A percentile compares a stretch with the other conserved stretches of the same genome.
These are phyloP conservation scores for Yamadazyma aaseri DNA, from an alignment of 1,139 yeast species.

Conservation along the genomic window DNA sequence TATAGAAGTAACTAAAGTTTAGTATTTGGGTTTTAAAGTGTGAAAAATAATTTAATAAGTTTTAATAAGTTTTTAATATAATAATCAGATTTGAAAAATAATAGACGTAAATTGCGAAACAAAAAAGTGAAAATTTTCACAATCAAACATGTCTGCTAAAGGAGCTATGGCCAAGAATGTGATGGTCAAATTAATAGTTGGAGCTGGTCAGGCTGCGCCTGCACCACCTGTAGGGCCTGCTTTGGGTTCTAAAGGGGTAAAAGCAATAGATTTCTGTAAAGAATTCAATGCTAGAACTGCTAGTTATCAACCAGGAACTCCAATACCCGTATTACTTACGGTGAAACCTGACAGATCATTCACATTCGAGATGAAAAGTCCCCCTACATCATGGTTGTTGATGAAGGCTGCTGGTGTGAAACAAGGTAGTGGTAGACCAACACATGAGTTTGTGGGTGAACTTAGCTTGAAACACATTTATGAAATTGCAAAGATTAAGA, in stretches of 20 bases:
- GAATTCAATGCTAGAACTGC: conserved; percentile 98
- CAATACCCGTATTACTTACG: conserved; percentile 81
- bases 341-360: conserved; percentile 93
- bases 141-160: conserved; percentile 27
- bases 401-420: conserved; percentile 80
- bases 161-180: conserved; percentile 33
- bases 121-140: conserved; percentile 9
- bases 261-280: conserved; percentile 97
- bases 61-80: too few species aligned
- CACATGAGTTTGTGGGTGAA: conserved; percentile 57
- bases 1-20: too few species aligned
- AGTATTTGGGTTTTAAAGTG: too few species aligned
- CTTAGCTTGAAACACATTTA: conserved; percentile 85
- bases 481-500: conserved; percentile 92
- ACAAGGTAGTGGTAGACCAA: conserved; percentile 71
- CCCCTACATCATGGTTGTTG: conserved; percentile 87
- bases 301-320: conserved; percentile 77
- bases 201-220: conserved; percentile 99
- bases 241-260: conserved; percentile 96
- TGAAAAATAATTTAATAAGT: too few species aligned
- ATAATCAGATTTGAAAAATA: too few species aligned
- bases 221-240: conserved; percentile 99
- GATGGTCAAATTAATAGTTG: conserved; percentile 85
- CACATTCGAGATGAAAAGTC: conserved; percentile 82
- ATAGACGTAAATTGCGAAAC: background rate